Evolutionary conservation across 345 rosid genomes (phyloP), one percentile per base, ranked within the genome.

Genomic region (Citrus maxima): DNA sequence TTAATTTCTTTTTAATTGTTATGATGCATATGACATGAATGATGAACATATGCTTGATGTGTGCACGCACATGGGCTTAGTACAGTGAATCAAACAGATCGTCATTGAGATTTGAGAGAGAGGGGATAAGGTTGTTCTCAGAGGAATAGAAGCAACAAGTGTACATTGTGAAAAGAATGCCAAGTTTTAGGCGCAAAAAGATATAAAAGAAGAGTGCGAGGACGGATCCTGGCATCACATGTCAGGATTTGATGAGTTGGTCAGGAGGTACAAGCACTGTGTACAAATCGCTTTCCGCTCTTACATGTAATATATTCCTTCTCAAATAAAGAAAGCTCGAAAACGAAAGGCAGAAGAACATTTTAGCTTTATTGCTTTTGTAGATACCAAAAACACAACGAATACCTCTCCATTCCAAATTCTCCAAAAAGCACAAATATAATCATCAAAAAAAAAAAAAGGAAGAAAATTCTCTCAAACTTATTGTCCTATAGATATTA

Each of bases 221-320:
- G 81, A 74, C 91, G 91, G 87, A 76, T 78, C 91, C 76, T 84
- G 83, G 89, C 89, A 81, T 86, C 89, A 30, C 86, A 77, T 24
- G 46, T 80, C 51, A 37, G 40, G 34, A 56, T 14, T 46, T 56
- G 65, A 67, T 27, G 37, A 81, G 14, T 66, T 65, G 74, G 49
- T 59, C 51, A 46, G 4, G 55, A 80, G 79, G 75, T 70, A 74
- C 76, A 64, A 22, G 7, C 9, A 61, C 28, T 30, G 75, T 30
- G 75, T 71, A 76, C 78, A 77, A 66, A 74, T 74, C 66, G 59
- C 74, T n/a, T 59, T 30, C 68, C 69, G 21, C 42, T 59, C 62
- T 35, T 59, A 62, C 35, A 46, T 49, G 9, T 27, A 24, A 22
- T 67, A 14, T 22, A 35, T 79, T 71, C 77, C n/a, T 30, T 66